Percentiles rank a stretch among this genome's conserved stretches.
These are phyloP conservation scores for Rasamsonia emersonii DNA, from an alignment of 2,329 filamentous ascomycete species.

Conservation along the genomic window DNA sequence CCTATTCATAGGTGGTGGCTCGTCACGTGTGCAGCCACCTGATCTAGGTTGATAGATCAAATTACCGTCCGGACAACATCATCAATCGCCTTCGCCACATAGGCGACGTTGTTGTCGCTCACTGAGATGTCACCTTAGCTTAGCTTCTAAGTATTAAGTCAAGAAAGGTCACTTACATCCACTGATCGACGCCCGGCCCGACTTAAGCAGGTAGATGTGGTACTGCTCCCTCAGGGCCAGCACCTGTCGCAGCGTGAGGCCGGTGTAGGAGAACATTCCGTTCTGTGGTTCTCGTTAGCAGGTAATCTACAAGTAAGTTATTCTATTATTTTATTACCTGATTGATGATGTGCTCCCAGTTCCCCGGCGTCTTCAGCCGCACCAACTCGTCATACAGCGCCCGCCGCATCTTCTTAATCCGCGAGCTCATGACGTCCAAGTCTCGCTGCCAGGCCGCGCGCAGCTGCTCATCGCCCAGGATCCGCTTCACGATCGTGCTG, in stretches of 20 bases:
- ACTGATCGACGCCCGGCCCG: conserved; percentile 31
- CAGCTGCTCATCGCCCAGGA: conserved; percentile 69
- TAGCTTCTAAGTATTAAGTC: neutral
- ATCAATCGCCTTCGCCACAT: conserved; percentile 31
- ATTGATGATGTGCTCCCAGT: conserved; percentile 96
- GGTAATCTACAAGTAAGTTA: too few relatives aligned
- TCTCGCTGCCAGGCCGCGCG: conserved; percentile 88
- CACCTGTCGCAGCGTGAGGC: conserved; percentile 39
- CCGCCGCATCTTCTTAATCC: conserved; percentile 85
- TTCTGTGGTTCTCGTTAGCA: conserved; percentile 16
- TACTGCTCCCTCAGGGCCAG: conserved; percentile 31
- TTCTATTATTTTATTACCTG: conserved; percentile 52
- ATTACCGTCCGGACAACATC: conserved; percentile 27
- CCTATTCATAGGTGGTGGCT: too few relatives aligned
- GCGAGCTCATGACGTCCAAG: conserved; percentile 80
- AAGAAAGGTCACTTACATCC: conserved; percentile 22
- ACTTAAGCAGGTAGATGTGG: conserved; percentile 36
- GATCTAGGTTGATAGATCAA: too few relatives aligned
- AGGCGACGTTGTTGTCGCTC: conserved; percentile 31
- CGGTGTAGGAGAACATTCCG: conserved; percentile 87
- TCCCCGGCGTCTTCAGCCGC: conserved; percentile 73
- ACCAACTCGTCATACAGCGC: conserved; percentile 72
- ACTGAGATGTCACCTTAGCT: conserved; percentile 17
- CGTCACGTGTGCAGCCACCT: too few relatives aligned
- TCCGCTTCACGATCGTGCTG: conserved; percentile 70